phyloP scores from a whole-genome alignment of 768 basidiomycete genomes.

The Suillus americanus region DNA sequence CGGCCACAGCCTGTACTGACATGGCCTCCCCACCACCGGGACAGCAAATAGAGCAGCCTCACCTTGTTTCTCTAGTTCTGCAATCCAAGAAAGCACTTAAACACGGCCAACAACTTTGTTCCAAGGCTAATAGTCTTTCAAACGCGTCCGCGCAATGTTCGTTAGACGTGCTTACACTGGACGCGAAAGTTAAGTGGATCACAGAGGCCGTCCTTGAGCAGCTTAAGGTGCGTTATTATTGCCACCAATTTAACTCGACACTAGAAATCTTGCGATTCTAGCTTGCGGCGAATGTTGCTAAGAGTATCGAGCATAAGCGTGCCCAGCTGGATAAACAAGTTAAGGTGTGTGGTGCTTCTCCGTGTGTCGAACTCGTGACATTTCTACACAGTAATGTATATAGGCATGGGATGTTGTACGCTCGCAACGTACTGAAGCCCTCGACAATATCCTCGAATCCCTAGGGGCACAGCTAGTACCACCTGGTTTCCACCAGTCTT shows the following conservation, averaged over 20 bases:
- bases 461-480: conserved; percentile 74
- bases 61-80: conserved; percentile 72
- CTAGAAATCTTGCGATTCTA: conserved; percentile 26
- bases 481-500: conserved; percentile 68
- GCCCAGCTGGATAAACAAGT: conserved; percentile 57
- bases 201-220: conserved; percentile 74
- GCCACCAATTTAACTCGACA: background rate
- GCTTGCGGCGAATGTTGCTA: conserved; percentile 74
- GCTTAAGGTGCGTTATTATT: conserved; percentile 53
- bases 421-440: conserved; percentile 55
- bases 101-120: conserved; percentile 74
- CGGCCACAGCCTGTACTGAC: background rate
- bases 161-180: conserved; percentile 72
- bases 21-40: conserved; percentile 23
- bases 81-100: conserved; percentile 84
- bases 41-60: conserved; percentile 44
- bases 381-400: background rate
- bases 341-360: conserved; percentile 42
- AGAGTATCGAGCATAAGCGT: conserved; percentile 73
- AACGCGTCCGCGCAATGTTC: conserved; percentile 64
- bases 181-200: conserved; percentile 81
- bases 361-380: background rate
- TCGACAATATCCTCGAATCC: conserved; percentile 72
- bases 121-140: conserved; percentile 61
- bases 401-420: conserved; percentile 75